phyloP scores from a whole-genome alignment of 192 early-diverging fungal genomes.

The Gamsiella multidivaricata region DNA sequence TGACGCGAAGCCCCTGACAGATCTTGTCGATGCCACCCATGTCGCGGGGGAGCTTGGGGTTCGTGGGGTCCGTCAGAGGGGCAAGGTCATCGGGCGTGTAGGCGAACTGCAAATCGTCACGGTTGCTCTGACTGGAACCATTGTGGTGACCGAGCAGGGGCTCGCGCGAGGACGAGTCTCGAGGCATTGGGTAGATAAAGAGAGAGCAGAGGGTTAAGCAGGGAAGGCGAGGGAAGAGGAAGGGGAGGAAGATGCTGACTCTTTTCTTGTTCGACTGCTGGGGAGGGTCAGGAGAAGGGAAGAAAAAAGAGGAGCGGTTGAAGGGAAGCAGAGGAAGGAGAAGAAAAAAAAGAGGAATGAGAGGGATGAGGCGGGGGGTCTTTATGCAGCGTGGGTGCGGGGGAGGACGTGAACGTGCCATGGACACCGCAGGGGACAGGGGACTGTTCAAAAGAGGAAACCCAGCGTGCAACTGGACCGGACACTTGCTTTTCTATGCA shows the following conservation, averaged over 20 bases:
- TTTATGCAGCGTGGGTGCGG: too few species aligned
- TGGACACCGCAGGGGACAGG: too few species aligned
- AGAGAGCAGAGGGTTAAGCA: not conserved
- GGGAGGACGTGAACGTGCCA: too few species aligned
- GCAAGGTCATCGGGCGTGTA: conserved; percentile 64
- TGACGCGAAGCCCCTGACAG: conserved; percentile 67
- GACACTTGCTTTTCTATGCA: too few species aligned
- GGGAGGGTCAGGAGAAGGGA: conserved; percentile 2
- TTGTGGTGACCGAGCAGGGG: conserved; percentile 25
- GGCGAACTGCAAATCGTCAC: conserved; percentile 44
- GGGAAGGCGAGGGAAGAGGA: not conserved
- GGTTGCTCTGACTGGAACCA: not conserved
- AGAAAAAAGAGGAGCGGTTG: not conserved
- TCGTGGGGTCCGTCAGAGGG: conserved; percentile 75
- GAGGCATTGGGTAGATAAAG: conserved; percentile 20
- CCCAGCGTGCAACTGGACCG: too few species aligned
- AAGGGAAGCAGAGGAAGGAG: conserved; percentile 6
- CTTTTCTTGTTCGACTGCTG: conserved; percentile 4
- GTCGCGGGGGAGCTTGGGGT: conserved; percentile 64
- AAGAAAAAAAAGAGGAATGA: not conserved
- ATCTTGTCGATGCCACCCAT: conserved; percentile 71
- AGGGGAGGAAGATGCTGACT: not conserved
- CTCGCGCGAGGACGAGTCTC: conserved; percentile 31
- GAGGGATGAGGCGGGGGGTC: not conserved
- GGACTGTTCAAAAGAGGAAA: too few species aligned